Evolutionary conservation across 257 asterid genomes (phyloP).

Genomic region (Nicotiana attenuata): DNA sequence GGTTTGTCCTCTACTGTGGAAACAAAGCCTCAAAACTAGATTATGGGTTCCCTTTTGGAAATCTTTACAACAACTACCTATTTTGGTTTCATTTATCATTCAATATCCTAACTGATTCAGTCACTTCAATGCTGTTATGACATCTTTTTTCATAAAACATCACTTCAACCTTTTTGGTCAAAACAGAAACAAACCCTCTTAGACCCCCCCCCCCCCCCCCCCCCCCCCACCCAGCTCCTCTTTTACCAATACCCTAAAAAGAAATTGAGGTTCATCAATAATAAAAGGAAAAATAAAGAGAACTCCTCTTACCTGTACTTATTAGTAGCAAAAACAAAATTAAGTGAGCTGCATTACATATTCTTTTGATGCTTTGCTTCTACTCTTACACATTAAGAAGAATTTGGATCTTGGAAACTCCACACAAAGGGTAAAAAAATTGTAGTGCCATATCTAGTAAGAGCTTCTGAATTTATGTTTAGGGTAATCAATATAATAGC

Average conservation of each 20-base stretch:
- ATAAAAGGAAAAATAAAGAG: neutral
- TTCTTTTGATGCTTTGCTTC: neutral
- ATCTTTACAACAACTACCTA: conserved; percentile 18
- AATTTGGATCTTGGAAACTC: neutral
- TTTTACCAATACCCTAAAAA: neutral
- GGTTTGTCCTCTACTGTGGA: conserved; percentile 46
- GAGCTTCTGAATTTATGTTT: neutral
- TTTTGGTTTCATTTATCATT: conserved; percentile 22
- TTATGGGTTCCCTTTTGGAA: conserved; percentile 1
- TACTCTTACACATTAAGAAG: no score
- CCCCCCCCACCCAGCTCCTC: neutral
- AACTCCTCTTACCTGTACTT: neutral
- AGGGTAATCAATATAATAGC: neutral
- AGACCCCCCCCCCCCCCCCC: neutral
- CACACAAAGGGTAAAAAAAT: neutral
- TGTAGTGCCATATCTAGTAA: neutral
- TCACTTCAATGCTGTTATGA: conserved; percentile 50
- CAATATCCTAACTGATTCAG: conserved; percentile 41
- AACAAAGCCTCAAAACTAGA: conserved; percentile 28
- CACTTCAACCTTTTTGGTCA: conserved; percentile 24
- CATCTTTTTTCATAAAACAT: conserved; percentile 19
- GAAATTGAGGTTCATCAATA: neutral
- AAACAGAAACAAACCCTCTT: neutral
- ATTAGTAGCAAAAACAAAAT: neutral
- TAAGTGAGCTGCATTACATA: neutral